A percentile compares a stretch with the other conserved stretches of the same genome.
Evolutionary conservation across 805 yeast species (phyloP).

Genomic region (Wickerhamiella parazyma): DNA sequence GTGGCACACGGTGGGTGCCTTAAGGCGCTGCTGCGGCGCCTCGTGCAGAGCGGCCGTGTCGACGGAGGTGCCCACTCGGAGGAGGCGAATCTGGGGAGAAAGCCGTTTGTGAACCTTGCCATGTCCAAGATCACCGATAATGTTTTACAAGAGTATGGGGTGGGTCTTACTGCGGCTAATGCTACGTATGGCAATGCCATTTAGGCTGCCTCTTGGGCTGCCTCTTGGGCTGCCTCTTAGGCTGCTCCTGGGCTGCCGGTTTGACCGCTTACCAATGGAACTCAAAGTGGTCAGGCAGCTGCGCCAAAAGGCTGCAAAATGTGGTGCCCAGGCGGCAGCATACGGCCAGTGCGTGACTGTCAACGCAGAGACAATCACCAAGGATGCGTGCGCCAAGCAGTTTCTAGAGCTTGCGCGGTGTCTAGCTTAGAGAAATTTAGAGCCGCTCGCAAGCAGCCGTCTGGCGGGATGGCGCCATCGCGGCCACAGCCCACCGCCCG

Average conservation of each 20-base stretch:
- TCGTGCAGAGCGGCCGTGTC: conserved; percentile 1
- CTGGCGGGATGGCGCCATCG: too few species aligned
- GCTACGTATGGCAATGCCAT: neutral
- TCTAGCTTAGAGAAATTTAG: neutral
- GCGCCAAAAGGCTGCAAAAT: conserved; percentile 14
- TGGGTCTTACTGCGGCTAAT: neutral
- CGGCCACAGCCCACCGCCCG: too few species aligned
- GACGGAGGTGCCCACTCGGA: neutral
- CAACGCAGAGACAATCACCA: conserved; percentile 16
- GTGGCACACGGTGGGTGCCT: conserved; percentile 21
- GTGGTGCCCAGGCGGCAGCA: conserved; percentile 14
- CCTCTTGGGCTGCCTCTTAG: neutral
- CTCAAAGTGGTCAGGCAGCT: conserved; percentile 13
- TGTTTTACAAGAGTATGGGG: neutral
- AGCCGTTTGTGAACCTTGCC: neutral
- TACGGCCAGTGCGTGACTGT: conserved; percentile 18
- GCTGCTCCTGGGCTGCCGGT: too few species aligned
- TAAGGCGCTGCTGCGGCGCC: conserved; percentile 11
- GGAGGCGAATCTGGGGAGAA: neutral
- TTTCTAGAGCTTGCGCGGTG: conserved; percentile 15
- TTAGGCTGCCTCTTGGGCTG: neutral
- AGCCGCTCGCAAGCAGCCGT: too few species aligned
- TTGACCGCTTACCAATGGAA: neutral
- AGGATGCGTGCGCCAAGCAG: conserved; percentile 17
- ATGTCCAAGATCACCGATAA: neutral